Conservation (phyloP, 2,329 filamentous ascomycete species). For the Diaporthe capsici region DNA sequence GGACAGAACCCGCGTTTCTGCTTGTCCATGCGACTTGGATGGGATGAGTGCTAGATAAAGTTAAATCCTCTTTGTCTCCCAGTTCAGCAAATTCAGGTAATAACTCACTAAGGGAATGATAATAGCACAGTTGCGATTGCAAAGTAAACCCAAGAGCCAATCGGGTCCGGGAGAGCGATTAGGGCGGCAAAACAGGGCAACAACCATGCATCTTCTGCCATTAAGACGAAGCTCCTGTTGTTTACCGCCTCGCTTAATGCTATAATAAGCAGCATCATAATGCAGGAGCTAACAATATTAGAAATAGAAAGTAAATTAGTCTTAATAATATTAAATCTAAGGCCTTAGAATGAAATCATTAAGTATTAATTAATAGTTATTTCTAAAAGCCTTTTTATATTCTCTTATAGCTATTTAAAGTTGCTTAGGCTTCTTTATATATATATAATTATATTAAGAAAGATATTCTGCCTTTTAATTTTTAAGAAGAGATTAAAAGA, state of each 20-base stretch:
- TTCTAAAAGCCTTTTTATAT: too few species aligned
- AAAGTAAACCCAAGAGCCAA: conserved; percentile 23
- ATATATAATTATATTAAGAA: too few species aligned
- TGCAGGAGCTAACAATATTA: conserved; percentile 12
- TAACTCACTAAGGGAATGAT: conserved; percentile 3
- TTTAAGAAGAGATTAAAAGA: too few species aligned
- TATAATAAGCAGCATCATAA: conserved; percentile 59
- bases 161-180: background rate
- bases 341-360: conserved; percentile 62
- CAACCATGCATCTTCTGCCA: conserved; percentile 64
- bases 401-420: too few species aligned
- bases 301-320: conserved; percentile 70
- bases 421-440: too few species aligned
- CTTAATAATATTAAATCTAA: conserved; percentile 65
- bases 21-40: conserved; percentile 65
- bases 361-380: conserved; percentile 56
- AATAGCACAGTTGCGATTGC: conserved; percentile 18
- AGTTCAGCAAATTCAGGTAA: background rate
- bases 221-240: conserved; percentile 57
- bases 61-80: background rate
- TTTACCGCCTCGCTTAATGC: conserved; percentile 60
- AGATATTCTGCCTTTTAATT: too few species aligned
- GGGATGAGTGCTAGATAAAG: background rate
- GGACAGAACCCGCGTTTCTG: conserved; percentile 69
- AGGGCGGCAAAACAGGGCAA: conserved; percentile 59